Base-by-base conservation (phyloP, 2,329 filamentous ascomycete species). In the Teratosphaeria epicoccoides region DNA sequence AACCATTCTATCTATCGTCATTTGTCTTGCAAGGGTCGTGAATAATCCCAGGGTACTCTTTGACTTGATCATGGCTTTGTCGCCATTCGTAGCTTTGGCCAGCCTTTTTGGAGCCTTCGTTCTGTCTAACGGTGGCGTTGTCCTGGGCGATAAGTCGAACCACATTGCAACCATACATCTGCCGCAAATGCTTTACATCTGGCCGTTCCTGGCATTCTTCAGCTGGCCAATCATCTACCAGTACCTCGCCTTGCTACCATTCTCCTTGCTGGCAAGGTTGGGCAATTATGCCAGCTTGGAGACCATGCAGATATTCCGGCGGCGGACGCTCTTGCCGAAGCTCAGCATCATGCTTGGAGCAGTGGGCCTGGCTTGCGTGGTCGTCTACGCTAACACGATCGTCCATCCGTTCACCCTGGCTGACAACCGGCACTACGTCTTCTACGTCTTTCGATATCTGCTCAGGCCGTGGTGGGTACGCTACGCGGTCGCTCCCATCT, bases 391-490 rank as follows among this genome's bases (percentile, higher is more conserved):
- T 76, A 97, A 96, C 75, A 98, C 93, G 28, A 85, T 95, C 56
- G 80, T 97, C 43, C 93, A 98, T 64, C 91, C 93, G 0, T 98
- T 97, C 66, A 95, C 90, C 0, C 78, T 97, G 0, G 93, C 93
- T 28, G 93, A 98, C 69, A 98, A 98, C 68, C 78, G 93, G 2
- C 93, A 98, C 68, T 98, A 95, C 72, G 85, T 95, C 67, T 98
- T 98, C 69, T 98, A 98, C 71, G 75, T 95, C 54, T 98, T 98
- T 74, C 83, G 89, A 1, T 83, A 85, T 5, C 83, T 97, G 33
- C 78, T 85, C 2, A 77, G 76, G 5, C 63, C 60, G 3, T 59
- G 57, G 52, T 64, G 62, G 61, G 49, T 67, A 12, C 60, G 63
- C 11, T 79, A 87, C 43, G 73, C 75, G 1, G 69, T 73, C 17